Evolutionary conservation across 2,329 filamentous ascomycete genomes (phyloP).

Genomic region (Aspergillus floridensis): DNA sequence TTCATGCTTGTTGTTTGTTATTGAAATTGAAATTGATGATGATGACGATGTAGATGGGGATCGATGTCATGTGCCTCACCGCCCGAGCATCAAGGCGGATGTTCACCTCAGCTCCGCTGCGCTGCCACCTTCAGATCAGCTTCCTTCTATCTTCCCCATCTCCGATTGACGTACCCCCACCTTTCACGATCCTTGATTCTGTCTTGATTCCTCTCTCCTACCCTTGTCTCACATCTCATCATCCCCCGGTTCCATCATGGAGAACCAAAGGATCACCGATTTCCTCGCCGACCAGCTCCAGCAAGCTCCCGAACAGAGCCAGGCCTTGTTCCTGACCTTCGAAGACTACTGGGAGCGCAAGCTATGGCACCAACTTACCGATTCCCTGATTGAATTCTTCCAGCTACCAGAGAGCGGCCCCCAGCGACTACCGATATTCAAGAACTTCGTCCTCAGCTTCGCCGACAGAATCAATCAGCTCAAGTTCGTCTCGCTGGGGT

Average conservation of each 20-base stretch:
- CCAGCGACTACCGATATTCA: constrained; percentile 87
- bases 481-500: constrained; percentile 86
- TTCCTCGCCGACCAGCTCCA: constrained; percentile 91
- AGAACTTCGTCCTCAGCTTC: constrained; percentile 92
- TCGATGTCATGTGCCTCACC: constrained; percentile 25
- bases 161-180: constrained; percentile 11
- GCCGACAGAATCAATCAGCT: constrained; percentile 99
- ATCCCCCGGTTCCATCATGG: constrained; percentile 57
- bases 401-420: constrained; percentile 73
- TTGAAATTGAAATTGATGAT: neutral
- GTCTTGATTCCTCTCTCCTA: constrained; percentile 9
- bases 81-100: constrained; percentile 14
- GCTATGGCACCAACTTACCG: constrained; percentile 97
- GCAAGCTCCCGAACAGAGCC: constrained; percentile 79
- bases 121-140: constrained; percentile 9
- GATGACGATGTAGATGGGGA: constrained; percentile 1
- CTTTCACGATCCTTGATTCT: constrained; percentile 13
- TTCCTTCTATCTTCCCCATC: constrained; percentile 4
- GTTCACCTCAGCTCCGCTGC: constrained; percentile 13
- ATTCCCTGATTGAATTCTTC: constrained; percentile 85
- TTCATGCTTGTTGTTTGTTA: no score
- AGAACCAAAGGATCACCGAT: constrained; percentile 81
- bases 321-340: constrained; percentile 83
- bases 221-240: neutral
- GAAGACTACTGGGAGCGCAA: constrained; percentile 98